phyloP scores from a whole-genome alignment of 805 yeast species.

The Lachancea cidri region DNA sequence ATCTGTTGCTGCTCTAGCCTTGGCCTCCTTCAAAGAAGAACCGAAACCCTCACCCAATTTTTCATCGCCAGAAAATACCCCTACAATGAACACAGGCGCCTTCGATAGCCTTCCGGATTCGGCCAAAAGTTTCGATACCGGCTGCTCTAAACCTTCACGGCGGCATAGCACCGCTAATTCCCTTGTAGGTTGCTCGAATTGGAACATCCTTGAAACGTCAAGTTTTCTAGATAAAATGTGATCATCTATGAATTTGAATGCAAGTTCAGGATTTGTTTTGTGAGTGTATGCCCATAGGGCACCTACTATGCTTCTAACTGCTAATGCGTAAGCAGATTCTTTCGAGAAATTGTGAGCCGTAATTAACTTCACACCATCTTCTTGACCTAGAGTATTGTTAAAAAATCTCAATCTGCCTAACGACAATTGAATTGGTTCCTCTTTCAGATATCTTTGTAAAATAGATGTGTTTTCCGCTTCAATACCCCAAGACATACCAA shows the following conservation, averaged over 20 bases:
- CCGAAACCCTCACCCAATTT: conserved; percentile 95
- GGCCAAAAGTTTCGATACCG: conserved; percentile 76
- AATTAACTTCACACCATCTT: conserved; percentile 48
- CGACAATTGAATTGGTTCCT: conserved; percentile 61
- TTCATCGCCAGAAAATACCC: conserved; percentile 77
- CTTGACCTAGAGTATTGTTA: conserved; percentile 26
- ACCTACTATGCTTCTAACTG: conserved; percentile 78
- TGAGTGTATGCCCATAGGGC: conserved; percentile 67
- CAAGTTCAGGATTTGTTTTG: conserved; percentile 44
- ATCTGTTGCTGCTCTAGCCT: conserved; percentile 85
- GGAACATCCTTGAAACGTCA: conserved; percentile 67
- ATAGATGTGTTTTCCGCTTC: conserved; percentile 64
- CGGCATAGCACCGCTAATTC: conserved; percentile 74
- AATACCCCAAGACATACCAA: conserved; percentile 86
- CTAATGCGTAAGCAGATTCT: conserved; percentile 46
- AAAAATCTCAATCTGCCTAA: conserved; percentile 64
- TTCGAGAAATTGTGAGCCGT: conserved; percentile 35
- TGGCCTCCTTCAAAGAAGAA: conserved; percentile 82
- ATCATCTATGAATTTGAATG: conserved; percentile 63
- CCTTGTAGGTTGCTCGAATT: conserved; percentile 79
- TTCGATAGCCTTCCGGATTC: conserved; percentile 89
- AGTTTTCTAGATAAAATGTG: conserved; percentile 82
- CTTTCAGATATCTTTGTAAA: conserved; percentile 59
- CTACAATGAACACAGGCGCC: conserved; percentile 84
- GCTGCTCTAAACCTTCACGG: conserved; percentile 66